Evolutionary conservation across 495 filamentous ascomycete genomes (phyloP).

Genomic region (Hypoxylon fuscum): DNA sequence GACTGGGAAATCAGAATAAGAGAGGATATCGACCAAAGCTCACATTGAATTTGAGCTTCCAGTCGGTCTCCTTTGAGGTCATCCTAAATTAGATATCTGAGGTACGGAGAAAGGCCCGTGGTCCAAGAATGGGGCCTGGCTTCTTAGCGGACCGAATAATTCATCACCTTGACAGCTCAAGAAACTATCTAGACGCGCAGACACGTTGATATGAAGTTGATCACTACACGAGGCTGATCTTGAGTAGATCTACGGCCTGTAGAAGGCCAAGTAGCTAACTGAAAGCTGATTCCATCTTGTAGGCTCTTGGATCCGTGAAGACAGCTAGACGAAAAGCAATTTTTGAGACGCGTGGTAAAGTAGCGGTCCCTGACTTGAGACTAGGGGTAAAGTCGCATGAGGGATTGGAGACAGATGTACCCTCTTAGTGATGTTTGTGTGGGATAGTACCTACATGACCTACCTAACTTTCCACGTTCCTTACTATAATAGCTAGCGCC

Average conservation of each 20-base stretch:
- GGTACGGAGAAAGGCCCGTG: slow-evolving; percentile 16
- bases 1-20: background rate
- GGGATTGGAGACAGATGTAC: slow-evolving; percentile 14
- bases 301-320: too few species aligned
- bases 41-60: background rate
- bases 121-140: slow-evolving; percentile 13
- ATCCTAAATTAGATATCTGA: slow-evolving; percentile 4
- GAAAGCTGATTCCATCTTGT: too few species aligned
- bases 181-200: slow-evolving; percentile 3
- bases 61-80: background rate
- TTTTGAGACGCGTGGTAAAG: background rate
- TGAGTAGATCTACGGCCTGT: slow-evolving; percentile 1
- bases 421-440: background rate
- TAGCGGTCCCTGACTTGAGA: background rate
- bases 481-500: too few species aligned
- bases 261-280: background rate
- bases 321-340: too few species aligned
- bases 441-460: slow-evolving; percentile 19
- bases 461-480: too few species aligned
- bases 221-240: slow-evolving; percentile 26
- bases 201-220: slow-evolving; percentile 12
- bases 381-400: slow-evolving; percentile 31
- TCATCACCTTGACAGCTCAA: background rate
- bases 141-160: slow-evolving; percentile 25
- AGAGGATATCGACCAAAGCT: background rate